Evolutionary conservation across 2,329 filamentous ascomycete genomes (phyloP).

Genomic region (Colletotrichum theobromicola): DNA sequence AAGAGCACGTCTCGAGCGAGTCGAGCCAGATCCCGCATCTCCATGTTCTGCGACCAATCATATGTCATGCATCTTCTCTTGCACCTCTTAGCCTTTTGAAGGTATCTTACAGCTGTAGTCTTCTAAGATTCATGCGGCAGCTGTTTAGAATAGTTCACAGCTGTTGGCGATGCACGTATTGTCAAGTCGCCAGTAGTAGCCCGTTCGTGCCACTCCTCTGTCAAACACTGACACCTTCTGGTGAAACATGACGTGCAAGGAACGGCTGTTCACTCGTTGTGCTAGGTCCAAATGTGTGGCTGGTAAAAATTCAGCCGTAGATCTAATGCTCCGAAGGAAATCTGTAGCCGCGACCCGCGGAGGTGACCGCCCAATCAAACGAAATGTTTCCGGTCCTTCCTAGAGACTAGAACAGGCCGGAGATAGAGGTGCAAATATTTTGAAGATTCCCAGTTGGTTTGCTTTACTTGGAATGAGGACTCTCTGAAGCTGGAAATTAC

Average conservation of each 20-base stretch:
- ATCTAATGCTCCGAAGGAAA: neutral
- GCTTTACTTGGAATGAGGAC: accelerated
- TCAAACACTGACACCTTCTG: neutral
- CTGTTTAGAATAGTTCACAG: neutral
- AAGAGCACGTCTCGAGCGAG: neutral
- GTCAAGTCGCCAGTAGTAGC: neutral
- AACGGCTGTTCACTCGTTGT: neutral
- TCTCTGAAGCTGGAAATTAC: neutral
- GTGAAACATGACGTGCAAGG: neutral
- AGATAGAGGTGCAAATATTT: neutral
- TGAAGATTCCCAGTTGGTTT: neutral
- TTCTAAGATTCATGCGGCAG: neutral
- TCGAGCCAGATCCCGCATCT: too few relatives aligned
- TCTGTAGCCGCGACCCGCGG: neutral
- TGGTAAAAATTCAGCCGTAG: neutral
- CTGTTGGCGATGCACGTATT: neutral
- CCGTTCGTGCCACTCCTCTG: neutral
- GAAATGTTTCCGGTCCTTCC: neutral
- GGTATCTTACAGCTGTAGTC: neutral
- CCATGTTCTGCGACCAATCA: neutral
- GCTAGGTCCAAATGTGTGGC: neutral
- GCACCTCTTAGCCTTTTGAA: neutral
- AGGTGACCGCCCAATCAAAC: neutral
- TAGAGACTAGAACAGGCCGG: neutral
- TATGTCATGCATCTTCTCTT: neutral